Conservation (phyloP, 2,329 filamentous ascomycete genomes). For the Colletotrichum sojae region DNA sequence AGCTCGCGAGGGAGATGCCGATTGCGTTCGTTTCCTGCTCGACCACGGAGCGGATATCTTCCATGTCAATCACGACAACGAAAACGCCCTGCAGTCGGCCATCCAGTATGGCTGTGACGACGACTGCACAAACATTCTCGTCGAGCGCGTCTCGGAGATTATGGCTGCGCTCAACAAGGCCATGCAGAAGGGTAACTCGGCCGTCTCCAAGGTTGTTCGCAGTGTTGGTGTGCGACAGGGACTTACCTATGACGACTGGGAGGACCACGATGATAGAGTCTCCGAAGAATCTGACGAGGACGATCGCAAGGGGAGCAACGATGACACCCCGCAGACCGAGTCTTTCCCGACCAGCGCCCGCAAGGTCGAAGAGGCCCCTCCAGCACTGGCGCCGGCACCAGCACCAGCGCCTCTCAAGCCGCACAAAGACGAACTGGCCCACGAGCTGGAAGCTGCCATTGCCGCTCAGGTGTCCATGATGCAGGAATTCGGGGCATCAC, state of each 20-base stretch:
- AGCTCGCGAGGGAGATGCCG: slow-evolving; percentile 49
- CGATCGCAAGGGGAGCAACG: background rate
- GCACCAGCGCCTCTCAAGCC: slow-evolving; percentile 15
- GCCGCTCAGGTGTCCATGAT: slow-evolving; percentile 29
- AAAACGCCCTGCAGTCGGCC: slow-evolving; percentile 51
- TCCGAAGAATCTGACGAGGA: slow-evolving; percentile 18
- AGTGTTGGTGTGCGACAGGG: slow-evolving; percentile 46
- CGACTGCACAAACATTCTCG: slow-evolving; percentile 48
- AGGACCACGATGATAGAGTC: slow-evolving; percentile 43
- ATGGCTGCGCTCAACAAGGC: slow-evolving; percentile 49
- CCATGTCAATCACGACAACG: slow-evolving; percentile 47
- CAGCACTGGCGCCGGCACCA: background rate
- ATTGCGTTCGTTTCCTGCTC: slow-evolving; percentile 52
- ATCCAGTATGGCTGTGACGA: slow-evolving; percentile 44
- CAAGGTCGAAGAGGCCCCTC: background rate
- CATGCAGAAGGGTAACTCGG: slow-evolving; percentile 48
- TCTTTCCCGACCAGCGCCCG: slow-evolving; percentile 16
- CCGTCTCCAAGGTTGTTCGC: slow-evolving; percentile 47
- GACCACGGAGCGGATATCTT: slow-evolving; percentile 53
- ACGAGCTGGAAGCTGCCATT: slow-evolving; percentile 32
- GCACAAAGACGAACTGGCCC: slow-evolving; percentile 12
- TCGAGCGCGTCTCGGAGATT: slow-evolving; percentile 49
- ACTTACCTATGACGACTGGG: slow-evolving; percentile 45
- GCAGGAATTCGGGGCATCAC: slow-evolving; percentile 8
- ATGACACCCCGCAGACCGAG: slow-evolving; percentile 14